These are phyloP conservation scores for Cercospora sesami DNA, from an alignment of 2,329 filamentous ascomycete genomes.

Conservation along the genomic window DNA sequence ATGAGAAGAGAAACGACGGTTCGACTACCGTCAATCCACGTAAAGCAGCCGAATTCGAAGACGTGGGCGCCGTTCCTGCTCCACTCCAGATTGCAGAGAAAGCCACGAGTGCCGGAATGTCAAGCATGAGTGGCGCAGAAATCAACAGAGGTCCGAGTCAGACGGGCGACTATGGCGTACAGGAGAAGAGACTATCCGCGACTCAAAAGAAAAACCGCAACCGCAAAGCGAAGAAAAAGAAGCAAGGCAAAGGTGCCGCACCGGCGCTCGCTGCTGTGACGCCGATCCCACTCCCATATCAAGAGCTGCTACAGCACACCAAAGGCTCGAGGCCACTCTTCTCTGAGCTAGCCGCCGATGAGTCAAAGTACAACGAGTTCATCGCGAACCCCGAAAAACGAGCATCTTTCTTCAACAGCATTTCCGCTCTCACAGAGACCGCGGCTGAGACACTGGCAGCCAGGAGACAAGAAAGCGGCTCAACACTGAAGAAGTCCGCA, in stretches of 20 bases:
- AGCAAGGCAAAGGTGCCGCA: not conserved
- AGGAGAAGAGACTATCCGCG: not conserved
- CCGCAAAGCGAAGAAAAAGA: constrained; percentile 3
- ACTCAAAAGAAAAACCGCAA: constrained; percentile 4
- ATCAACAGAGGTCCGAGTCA: not conserved
- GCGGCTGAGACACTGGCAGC: not conserved
- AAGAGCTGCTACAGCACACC: not conserved
- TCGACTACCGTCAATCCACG: not conserved
- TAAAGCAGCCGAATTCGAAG: not conserved
- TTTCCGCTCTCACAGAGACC: not conserved
- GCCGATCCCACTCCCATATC: not conserved
- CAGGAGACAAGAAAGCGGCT: not conserved
- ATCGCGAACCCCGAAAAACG: not conserved
- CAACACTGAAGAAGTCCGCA: not conserved
- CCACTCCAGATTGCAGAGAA: not conserved
- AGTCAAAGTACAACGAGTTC: not conserved
- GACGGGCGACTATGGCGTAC: not conserved
- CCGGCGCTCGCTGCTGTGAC: not conserved
- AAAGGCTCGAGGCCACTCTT: not conserved
- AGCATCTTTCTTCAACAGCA: not conserved
- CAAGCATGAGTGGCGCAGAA: not conserved
- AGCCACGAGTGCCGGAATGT: not conserved
- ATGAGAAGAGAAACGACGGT: not conserved
- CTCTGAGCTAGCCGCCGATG: not conserved
- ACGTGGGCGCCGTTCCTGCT: not conserved